Conservation (phyloP, 495 filamentous ascomycete species). For the Monascus purpureus region DNA sequence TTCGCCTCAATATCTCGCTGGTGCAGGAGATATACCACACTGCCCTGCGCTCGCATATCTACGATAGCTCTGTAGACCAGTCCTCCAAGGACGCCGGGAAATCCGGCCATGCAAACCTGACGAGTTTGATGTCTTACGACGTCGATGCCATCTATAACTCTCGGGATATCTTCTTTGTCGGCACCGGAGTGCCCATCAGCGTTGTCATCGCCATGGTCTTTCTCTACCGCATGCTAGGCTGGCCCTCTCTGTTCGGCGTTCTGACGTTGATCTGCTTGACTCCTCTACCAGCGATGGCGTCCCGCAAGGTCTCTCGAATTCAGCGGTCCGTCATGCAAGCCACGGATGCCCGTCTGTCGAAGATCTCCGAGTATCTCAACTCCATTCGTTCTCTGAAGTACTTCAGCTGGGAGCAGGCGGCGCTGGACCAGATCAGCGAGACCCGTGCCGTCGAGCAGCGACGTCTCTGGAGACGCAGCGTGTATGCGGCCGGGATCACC, state of each 20-base stretch:
- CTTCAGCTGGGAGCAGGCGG: constrained; percentile 36
- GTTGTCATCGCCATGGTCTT: constrained; percentile 21
- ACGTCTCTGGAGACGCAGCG: constrained; percentile 29
- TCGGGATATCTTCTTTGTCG: constrained; percentile 24
- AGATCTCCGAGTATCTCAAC: constrained; percentile 32
- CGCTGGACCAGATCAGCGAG: constrained; percentile 24
- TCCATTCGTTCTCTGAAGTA: constrained; percentile 38
- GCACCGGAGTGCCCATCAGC: constrained; percentile 20
- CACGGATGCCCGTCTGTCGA: constrained; percentile 36
- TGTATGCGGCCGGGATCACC: constrained; percentile 18
- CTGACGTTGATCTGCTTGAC: constrained; percentile 19
- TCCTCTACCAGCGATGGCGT: constrained; percentile 26
- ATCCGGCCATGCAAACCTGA: constrained; percentile 29
- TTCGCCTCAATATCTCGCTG: constrained; percentile 31
- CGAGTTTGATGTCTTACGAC: constrained; percentile 38
- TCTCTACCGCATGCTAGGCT: constrained; percentile 31
- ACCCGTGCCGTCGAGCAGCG: constrained; percentile 30
- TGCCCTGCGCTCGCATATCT: constrained; percentile 25
- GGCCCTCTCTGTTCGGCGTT: constrained; percentile 31
- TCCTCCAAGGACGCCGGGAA: constrained; percentile 13
- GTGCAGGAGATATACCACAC: constrained; percentile 38
- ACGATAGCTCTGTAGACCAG: constrained; percentile 9
- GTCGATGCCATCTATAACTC: constrained; percentile 28
- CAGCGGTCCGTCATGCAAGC: constrained; percentile 30
- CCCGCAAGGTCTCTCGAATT: constrained; percentile 15